A percentile compares a stretch with the other conserved stretches of the same genome.
Evolutionary conservation across 805 yeast genomes (phyloP).

Genomic region (Nakazawaea anatomiae): DNA sequence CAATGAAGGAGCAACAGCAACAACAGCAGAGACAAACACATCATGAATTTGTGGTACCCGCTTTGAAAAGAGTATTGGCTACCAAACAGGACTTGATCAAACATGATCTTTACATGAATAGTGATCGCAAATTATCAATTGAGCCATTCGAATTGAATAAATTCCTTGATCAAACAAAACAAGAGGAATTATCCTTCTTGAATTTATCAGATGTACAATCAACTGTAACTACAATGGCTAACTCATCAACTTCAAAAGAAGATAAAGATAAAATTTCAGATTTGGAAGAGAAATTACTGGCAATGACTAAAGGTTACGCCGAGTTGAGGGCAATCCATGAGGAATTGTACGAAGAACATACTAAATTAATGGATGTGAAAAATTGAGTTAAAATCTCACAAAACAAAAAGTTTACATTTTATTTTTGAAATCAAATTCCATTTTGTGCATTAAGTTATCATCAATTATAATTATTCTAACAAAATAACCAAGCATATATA

Average conservation of each 20-base stretch:
- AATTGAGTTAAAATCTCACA: not conserved
- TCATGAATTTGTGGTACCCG: conserved; percentile 39
- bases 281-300: conserved; percentile 39
- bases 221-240: conserved; percentile 22
- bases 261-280: conserved; percentile 27
- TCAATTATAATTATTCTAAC: too few species aligned
- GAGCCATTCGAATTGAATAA: conserved; percentile 31
- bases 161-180: conserved; percentile 42
- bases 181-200: conserved; percentile 48
- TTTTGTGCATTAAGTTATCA: too few species aligned
- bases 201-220: conserved; percentile 36
- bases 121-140: conserved; percentile 22
- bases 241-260: conserved; percentile 8
- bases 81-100: conserved; percentile 32
- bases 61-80: conserved; percentile 54
- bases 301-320: conserved; percentile 52
- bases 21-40: not conserved
- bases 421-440: too few species aligned
- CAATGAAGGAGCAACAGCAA: too few species aligned
- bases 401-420: too few species aligned
- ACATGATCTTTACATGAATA: conserved; percentile 34
- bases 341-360: conserved; percentile 46
- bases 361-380: conserved; percentile 23
- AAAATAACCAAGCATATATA: not conserved
- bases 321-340: conserved; percentile 58